Evolutionary conservation across 2,329 filamentous ascomycete genomes (phyloP), one percentile per base, ranked within the genome.

Genomic region (Tolypocladium paradoxum): DNA sequence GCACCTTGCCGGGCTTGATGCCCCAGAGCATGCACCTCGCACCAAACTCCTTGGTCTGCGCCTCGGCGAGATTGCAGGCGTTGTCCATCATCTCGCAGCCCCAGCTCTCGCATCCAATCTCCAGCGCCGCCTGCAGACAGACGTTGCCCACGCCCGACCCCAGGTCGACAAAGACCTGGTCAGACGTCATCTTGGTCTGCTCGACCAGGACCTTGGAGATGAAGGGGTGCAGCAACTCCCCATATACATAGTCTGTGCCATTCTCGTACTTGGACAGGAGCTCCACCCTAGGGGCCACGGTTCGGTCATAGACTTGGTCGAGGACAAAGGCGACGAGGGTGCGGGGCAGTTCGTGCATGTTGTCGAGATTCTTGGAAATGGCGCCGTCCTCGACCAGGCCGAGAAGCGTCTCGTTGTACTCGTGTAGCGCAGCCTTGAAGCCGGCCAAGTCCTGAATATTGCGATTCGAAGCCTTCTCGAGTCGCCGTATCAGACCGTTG

Each of bases 71-170:
- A 53, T 85, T 83, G 72, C 87, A 91, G 2, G 91, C 89, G 56
- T 93, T 95, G 54, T 86, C 79, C 90, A 96, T 95, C 78, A 95
- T 89, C 69, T 99, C 93, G 63, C 92, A 96, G 31, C 93, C 93
- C 85, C 90, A 96, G 68, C 87, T 92, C 66, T 96, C 90, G 67
- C 90, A 96, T 20, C 93, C 93, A 51, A 92, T 84, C 68, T 99
- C 89, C 22, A 99, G 79, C 0, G 93, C 93, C 2, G 92, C 90
- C 68, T 99, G 93, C 50, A 99, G 75, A 29, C 93, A 90, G 3
- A 97, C 92, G 65, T 97, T 99, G 48, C 92, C 93, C 18, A 97
- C 93, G 33, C 93, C 93, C 2, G 92, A 97, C 49, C 93, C 93
- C 16, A 99, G 78, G 65, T 99, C 93, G 55, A 99, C 85, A 66